These are phyloP conservation scores for Ustilago cynodontis DNA, from an alignment of 1,284 basidiomycete genomes.

Conservation along the genomic window DNA sequence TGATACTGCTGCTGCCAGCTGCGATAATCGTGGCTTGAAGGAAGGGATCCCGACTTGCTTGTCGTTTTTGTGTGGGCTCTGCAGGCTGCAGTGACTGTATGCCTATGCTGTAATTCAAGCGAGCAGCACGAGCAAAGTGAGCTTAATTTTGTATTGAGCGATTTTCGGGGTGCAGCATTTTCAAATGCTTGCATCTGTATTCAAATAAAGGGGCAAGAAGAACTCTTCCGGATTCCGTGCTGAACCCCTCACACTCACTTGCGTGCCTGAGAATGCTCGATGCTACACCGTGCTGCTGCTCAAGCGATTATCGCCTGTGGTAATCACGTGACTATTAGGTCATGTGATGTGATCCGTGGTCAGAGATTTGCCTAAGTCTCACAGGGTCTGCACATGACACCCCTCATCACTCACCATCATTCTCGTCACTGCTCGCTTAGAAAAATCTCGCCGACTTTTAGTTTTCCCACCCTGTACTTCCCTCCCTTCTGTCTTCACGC, in stretches of 20 bases:
- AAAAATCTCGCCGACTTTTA: too few species aligned
- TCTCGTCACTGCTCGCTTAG: too few species aligned
- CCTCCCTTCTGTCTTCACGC: too few species aligned
- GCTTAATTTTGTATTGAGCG: constrained; percentile 27
- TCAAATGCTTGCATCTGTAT: constrained; percentile 10
- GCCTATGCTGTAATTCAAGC: neutral
- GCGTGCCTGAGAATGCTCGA: neutral
- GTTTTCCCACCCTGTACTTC: too few species aligned
- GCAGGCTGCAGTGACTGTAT: neutral
- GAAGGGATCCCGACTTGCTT: constrained; percentile 6
- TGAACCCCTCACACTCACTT: too few species aligned
- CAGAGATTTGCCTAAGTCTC: too few species aligned
- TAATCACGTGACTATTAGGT: too few species aligned
- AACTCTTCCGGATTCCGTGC: constrained; percentile 1
- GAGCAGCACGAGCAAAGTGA: constrained; percentile 4
- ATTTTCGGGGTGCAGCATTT: constrained; percentile 29
- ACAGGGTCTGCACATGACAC: too few species aligned
- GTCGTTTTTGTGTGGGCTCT: too few species aligned
- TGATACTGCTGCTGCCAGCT: too few species aligned
- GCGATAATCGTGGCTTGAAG: constrained; percentile 16
- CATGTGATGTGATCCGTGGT: too few species aligned
- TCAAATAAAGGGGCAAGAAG: neutral
- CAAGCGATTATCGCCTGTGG: neutral
- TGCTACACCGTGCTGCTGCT: neutral
- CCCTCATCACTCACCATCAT: too few species aligned